Evolutionary conservation across 495 filamentous ascomycete genomes (phyloP).

Genomic region (Penicillium coffeae): DNA sequence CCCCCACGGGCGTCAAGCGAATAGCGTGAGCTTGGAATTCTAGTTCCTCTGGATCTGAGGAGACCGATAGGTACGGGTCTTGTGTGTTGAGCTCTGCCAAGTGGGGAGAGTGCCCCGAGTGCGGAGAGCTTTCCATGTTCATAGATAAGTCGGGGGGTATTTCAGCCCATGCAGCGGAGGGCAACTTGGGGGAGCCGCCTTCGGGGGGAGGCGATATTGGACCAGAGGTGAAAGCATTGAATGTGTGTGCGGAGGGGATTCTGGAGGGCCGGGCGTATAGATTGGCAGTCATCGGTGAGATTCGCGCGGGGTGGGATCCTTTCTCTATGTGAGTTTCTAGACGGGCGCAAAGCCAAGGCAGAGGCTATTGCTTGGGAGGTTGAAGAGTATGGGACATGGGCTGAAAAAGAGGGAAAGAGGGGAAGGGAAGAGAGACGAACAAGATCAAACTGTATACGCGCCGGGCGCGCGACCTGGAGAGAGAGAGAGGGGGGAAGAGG

Average conservation of each 20-base stretch:
- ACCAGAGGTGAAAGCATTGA: slow-evolving; percentile 16
- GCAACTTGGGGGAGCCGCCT: slow-evolving; percentile 7
- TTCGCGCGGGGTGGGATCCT: background rate
- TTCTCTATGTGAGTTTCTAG: background rate
- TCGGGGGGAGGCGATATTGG: slow-evolving; percentile 20
- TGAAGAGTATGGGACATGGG: background rate
- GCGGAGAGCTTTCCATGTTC: slow-evolving; percentile 25
- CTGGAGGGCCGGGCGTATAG: slow-evolving; percentile 11
- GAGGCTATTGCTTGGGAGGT: background rate
- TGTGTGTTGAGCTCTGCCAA: slow-evolving; percentile 19
- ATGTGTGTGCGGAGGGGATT: slow-evolving; percentile 6
- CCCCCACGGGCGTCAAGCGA: slow-evolving; percentile 28
- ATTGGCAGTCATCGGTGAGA: slow-evolving; percentile 11
- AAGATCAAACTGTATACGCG: background rate
- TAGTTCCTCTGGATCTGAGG: slow-evolving; percentile 38
- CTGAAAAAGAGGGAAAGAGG: background rate
- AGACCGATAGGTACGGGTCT: slow-evolving; percentile 40
- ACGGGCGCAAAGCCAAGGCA: background rate
- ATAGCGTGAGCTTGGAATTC: slow-evolving; percentile 35
- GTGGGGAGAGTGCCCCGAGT: slow-evolving; percentile 19
- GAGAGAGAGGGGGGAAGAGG: background rate
- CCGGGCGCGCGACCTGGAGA: background rate
- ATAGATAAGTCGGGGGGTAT: slow-evolving; percentile 1
- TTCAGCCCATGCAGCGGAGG: slow-evolving; percentile 12
- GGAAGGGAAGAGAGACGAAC: background rate